phyloP scores from a whole-genome alignment of 192 early-diverging fungal genomes.

The Geranomyces variabilis region DNA sequence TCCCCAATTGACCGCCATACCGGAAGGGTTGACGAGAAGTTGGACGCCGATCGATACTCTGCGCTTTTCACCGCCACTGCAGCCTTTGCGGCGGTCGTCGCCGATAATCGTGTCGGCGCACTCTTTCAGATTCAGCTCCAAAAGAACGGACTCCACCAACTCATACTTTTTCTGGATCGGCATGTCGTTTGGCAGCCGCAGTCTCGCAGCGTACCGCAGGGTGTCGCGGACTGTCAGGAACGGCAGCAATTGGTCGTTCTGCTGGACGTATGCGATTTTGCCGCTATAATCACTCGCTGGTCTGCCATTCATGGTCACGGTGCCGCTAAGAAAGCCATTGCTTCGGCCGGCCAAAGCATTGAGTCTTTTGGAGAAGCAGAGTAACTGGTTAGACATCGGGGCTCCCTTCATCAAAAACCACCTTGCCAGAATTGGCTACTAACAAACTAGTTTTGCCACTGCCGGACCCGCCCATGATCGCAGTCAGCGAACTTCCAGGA shows the following conservation, averaged over 20 bases:
- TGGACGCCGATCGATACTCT: constrained; percentile 85
- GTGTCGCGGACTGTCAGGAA: constrained; percentile 47
- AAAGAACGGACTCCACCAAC: constrained; percentile 48
- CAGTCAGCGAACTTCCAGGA: constrained; percentile 38
- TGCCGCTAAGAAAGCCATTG: constrained; percentile 63
- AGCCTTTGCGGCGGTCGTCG: constrained; percentile 50
- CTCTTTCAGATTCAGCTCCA: constrained; percentile 49
- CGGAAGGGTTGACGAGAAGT: constrained; percentile 66
- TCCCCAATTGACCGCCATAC: not conserved
- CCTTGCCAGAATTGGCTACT: not conserved
- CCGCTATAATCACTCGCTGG: constrained; percentile 41
- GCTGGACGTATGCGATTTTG: constrained; percentile 52
- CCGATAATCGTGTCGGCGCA: constrained; percentile 39
- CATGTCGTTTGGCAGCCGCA: constrained; percentile 43
- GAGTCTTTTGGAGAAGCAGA: constrained; percentile 35
- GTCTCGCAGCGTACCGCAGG: constrained; percentile 42
- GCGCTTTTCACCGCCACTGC: constrained; percentile 87
- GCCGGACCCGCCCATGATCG: constrained; percentile 47
- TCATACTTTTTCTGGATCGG: constrained; percentile 30
- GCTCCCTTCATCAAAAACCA: not conserved
- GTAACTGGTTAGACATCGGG: not conserved
- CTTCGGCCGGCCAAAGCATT: constrained; percentile 63
- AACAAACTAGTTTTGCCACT: constrained; percentile 27
- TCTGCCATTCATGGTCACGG: constrained; percentile 78
- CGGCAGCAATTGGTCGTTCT: constrained; percentile 53